Evolutionary conservation across 495 filamentous ascomycete species (phyloP).

Genomic region (Penicillium odoratum): DNA sequence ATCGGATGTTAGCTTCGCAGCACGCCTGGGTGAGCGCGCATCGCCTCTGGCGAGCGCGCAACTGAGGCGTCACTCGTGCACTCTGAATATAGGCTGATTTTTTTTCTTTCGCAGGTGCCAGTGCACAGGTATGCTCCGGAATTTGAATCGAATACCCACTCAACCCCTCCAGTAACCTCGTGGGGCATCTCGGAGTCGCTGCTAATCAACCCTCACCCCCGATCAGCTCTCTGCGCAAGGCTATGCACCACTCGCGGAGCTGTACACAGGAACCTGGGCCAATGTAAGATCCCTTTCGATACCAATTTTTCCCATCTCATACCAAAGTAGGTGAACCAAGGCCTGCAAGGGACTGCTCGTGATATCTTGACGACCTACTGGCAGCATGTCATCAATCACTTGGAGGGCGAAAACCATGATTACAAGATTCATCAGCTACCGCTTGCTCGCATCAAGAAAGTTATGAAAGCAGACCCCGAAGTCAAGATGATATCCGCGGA

Average conservation of each 20-base stretch:
- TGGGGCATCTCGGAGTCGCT: not conserved
- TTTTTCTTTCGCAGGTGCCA: constrained; percentile 64
- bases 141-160: not conserved
- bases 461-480: constrained; percentile 99
- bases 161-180: not conserved
- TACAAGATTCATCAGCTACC: constrained; percentile 97
- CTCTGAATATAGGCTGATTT: constrained; percentile 1
- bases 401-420: constrained; percentile 93
- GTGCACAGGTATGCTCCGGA: constrained; percentile 65
- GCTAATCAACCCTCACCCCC: constrained; percentile 12
- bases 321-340: constrained; percentile 80
- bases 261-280: constrained; percentile 92
- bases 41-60: constrained; percentile 1
- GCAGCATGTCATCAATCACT: constrained; percentile 94
- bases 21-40: not conserved
- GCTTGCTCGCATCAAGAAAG: constrained; percentile 96
- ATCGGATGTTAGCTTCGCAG: not conserved
- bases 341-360: constrained; percentile 86
- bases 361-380: constrained; percentile 98
- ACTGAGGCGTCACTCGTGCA: constrained; percentile 1
- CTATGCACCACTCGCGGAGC: constrained; percentile 77
- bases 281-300: constrained; percentile 60
- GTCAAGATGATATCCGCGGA: constrained; percentile 99
- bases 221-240: constrained; percentile 69
- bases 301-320: not conserved